Conservation (phyloP, 306 rosid genomes). For the Prunus davidiana region DNA sequence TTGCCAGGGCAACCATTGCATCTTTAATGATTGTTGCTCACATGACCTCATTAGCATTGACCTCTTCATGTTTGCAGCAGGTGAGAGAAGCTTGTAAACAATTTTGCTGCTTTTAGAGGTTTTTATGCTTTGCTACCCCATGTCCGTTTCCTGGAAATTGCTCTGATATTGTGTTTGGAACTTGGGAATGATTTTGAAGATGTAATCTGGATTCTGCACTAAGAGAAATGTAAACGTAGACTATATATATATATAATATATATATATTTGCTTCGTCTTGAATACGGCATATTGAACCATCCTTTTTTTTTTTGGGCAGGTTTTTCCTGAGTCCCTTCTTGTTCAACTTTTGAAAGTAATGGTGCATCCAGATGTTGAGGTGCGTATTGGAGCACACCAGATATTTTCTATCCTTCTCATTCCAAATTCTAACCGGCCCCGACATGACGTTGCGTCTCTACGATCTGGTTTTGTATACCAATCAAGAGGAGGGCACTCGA, state of each 20-base stretch:
- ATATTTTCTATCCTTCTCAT: conserved; percentile 77
- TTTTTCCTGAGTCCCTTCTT: conserved; percentile 88
- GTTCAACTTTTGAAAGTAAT: conserved; percentile 82
- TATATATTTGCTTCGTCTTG: not conserved
- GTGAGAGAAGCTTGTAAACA: conserved; percentile 31
- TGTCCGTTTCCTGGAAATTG: not conserved
- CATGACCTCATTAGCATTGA: conserved; percentile 53
- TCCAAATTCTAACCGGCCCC: conserved; percentile 58
- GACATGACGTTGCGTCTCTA: conserved; percentile 45
- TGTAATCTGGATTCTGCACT: not conserved
- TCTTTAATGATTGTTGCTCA: conserved; percentile 77
- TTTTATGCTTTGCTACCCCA: not conserved
- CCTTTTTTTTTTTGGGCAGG: conserved; percentile 41
- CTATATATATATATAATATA: not conserved
- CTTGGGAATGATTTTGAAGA: not conserved
- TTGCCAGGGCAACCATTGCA: conserved; percentile 77
- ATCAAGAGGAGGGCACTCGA: conserved; percentile 54
- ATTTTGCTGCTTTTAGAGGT: not conserved
- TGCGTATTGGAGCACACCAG: conserved; percentile 90
- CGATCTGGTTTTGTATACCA: conserved; percentile 58
- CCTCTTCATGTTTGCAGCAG: conserved; percentile 57
- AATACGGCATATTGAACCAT: not conserved
- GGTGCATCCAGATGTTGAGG: conserved; percentile 81
- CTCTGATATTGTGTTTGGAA: not conserved
- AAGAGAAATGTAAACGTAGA: not conserved